These are phyloP conservation scores for Whalleya microplaca DNA, from an alignment of 2,329 filamentous ascomycete species.

Conservation along the genomic window DNA sequence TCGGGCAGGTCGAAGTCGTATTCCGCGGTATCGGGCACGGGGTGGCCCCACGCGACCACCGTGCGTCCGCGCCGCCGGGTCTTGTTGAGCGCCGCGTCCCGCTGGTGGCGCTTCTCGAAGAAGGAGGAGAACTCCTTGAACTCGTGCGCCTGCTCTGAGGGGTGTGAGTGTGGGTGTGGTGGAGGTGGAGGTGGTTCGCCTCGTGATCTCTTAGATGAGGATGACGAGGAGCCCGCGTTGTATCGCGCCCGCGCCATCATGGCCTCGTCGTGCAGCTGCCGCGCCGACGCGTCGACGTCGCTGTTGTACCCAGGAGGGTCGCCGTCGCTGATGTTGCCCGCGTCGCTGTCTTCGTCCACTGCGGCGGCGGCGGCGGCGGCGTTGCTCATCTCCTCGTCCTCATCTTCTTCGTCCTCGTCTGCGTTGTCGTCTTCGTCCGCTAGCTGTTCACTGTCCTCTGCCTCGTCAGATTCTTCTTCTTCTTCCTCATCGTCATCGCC, in stretches of 20 bases:
- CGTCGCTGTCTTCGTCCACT: slow-evolving; percentile 32
- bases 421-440: slow-evolving; percentile 37
- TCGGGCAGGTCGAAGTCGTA: slow-evolving; percentile 76
- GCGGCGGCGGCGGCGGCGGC: too few relatives aligned
- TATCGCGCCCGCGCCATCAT: slow-evolving; percentile 34
- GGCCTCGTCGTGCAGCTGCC: slow-evolving; percentile 77
- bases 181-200: slow-evolving; percentile 34
- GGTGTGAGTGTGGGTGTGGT: too few relatives aligned
- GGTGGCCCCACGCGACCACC: slow-evolving; percentile 78
- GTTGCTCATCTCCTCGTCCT: slow-evolving; percentile 41
- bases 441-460: slow-evolving; percentile 30
- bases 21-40: slow-evolving; percentile 73
- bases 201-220: slow-evolving; percentile 26
- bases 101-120: slow-evolving; percentile 77
- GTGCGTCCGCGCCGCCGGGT: slow-evolving; percentile 71
- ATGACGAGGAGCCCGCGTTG: slow-evolving; percentile 29
- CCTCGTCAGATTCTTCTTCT: slow-evolving; percentile 29
- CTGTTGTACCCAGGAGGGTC: slow-evolving; percentile 67
- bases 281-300: slow-evolving; percentile 72
- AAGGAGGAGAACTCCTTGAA: slow-evolving; percentile 80
- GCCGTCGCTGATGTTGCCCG: slow-evolving; percentile 45
- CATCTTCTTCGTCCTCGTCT: slow-evolving; percentile 28
- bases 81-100: slow-evolving; percentile 77
- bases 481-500: slow-evolving; percentile 23
- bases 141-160: slow-evolving; percentile 43